phyloP scores from a whole-genome alignment of 106 monocot genomes.

The Vanilla planifolia region DNA sequence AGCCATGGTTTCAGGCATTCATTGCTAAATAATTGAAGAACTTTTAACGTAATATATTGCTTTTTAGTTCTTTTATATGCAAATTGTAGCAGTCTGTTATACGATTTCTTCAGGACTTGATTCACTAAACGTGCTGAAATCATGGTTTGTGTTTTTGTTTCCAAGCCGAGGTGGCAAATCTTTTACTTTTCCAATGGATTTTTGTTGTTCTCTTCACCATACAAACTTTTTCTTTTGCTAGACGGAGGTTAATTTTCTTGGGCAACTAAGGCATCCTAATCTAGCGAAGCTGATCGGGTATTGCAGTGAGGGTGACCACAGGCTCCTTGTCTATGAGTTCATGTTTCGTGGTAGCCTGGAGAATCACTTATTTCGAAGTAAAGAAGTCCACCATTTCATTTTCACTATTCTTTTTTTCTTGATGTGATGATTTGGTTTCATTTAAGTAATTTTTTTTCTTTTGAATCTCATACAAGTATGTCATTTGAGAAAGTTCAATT shows the following conservation, averaged over 20 bases:
- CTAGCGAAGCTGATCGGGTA: constrained; percentile 89
- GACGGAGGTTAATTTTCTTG: constrained; percentile 93
- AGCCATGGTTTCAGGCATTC: too few relatives aligned
- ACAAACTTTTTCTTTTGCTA: constrained; percentile 15
- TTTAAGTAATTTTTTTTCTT: background rate
- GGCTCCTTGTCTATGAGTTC: constrained; percentile 93
- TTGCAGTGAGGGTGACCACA: constrained; percentile 93
- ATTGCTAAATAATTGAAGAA: too few relatives aligned
- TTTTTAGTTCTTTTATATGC: too few relatives aligned
- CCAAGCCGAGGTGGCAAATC: background rate
- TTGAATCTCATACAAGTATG: background rate
- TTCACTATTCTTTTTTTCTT: background rate
- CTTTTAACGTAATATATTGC: too few relatives aligned
- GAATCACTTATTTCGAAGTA: constrained; percentile 93
- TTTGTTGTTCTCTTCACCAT: background rate
- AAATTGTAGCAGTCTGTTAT: too few relatives aligned
- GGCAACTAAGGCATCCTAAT: constrained; percentile 93
- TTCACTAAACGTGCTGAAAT: background rate
- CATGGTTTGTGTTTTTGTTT: background rate
- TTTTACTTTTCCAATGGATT: background rate
- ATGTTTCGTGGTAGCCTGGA: constrained; percentile 94
- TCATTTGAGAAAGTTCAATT: background rate
- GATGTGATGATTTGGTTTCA: background rate
- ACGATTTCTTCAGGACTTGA: too few relatives aligned
- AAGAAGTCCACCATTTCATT: constrained; percentile 13